Evolutionary conservation across 345 rosid species (phyloP), one percentile per base, ranked within the genome.

Genomic region (Sisymbrium altissimum): DNA sequence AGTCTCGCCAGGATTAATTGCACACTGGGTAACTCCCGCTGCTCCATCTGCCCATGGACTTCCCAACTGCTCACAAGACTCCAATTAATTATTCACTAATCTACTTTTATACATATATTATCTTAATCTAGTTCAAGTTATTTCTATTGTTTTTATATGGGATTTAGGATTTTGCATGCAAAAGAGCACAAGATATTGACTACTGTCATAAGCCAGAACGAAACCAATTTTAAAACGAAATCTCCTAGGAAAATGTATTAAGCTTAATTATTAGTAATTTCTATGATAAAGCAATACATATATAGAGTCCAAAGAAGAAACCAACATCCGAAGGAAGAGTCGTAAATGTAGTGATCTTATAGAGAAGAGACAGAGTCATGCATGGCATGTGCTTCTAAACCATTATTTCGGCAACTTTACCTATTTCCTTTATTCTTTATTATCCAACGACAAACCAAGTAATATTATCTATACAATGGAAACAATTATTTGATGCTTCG

Each of bases 11-110:
- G 97, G 93, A 43, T 82, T 83, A 36, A 86, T 82, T 0, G 82
- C 85, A 54, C 98, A 90, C 74, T 90, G 98, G 0, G 97, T 86
- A 49, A 93, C 73, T 66, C 93, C 77, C 17, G 91, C 96, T 23
- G 98, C 86, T 33, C 98, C 98, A 76, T 93, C 98, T 4, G 93
- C 89, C 98, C 97, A 90, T 5, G 98, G 97, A 3, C 88, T 86
- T 70, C 96, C 95, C 5, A 79, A 2, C 97, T 92, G 78, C 59
- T 38, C 29, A 53, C 19, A 66, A 48, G 23, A 23, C 9, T 8
- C 2, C 33, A 50, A 8, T 57, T 77, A 13, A 1, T 70, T 19
- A 13, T 5, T 48, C 49, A 49, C 7, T 40, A 49, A 5, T 11
- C 32, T 15, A 64, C 7, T 52, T 50, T 49, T 35, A 35, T 33